Base-by-base conservation (phyloP, 2,329 filamentous ascomycete genomes). In the Botryotinia convoluta region DNA sequence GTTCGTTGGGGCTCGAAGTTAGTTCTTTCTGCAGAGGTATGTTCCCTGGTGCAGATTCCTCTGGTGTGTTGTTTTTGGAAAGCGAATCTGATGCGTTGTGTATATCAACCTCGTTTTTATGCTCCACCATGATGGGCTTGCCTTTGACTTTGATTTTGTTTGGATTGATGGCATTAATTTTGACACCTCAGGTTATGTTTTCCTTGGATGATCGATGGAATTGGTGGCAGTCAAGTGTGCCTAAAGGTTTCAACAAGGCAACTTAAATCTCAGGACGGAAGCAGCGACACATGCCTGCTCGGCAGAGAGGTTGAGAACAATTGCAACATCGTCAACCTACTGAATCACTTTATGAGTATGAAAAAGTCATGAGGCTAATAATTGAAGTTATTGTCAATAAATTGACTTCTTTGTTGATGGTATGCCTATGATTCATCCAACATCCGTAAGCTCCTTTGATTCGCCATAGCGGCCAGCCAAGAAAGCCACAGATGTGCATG, bases 331-430 rank as follows among this genome's bases (percentile, higher is more conserved):
- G 14, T 54, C 22, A 42, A 29, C 48, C 42, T 54, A 51, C 45
- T 39, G 35, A 68, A 9, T 32, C 18, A 68, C 48, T 32, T n/a
- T n/a, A 61, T 39, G n/a, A 45, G n/a, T 45, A 7, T 45, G 39
- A 6, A 22, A 48, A 32, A 42, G 35, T 26, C 26, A 57, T 42
- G 35, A 57, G 64, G 45, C 35, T 29, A 57, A 65, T 29, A 48
- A 57, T 32, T 42, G 48, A 57, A 10, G 45, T 42, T 68, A 32
- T 57, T 39, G 45, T 42, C 48, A 16, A 68, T 57, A 54, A 20
- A 68, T 22, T 12, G 35, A 54, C 39, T 68, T 68, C 48, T 68
- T 68, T 54, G 48, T 67, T 57, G 51, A 42, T 42, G 35, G 35
- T 16, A 57, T 54, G 32, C 45, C 16, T 57, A 54, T 68, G 45